Evolutionary conservation across 2,329 filamentous ascomycete genomes (phyloP), one percentile per base, ranked within the genome.

Genomic region (Penicillium sp.): DNA sequence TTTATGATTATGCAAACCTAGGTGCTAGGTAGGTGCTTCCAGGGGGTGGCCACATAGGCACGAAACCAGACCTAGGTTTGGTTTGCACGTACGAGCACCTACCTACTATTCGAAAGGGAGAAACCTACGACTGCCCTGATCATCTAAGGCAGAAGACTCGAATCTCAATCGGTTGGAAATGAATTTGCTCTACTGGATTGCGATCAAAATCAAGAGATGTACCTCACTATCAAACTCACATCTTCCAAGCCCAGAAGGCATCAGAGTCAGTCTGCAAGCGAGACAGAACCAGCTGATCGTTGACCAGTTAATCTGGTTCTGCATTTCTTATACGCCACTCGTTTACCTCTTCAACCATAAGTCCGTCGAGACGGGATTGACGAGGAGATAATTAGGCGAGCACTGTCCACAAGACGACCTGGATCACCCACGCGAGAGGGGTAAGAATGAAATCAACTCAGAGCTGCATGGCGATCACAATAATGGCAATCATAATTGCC

Each of bases 321-420:
- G 68, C 57, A 75, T 72, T 79, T 95, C 84, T 78, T 96, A 83
- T 96, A 84, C 90, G 92, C 92, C 86, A 93, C 85, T 87, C 87
- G 90, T 96, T 88, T 96, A 96, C 89, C 92, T 91, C 87, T 86
- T 87, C 88, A 90, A 91, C 89, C 73, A 82, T 78, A 79, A 69
- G 38, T 65, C 63, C 65, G 62, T 59, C 65, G 61, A 65, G 55
- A 72, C 71, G 62, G 63, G 67, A 65, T 71, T 70, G 80, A 88
- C 86, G 88, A 88, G 91, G 90, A 90, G 91, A 96, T 96, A 81
- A 92, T 81, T 84, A 89, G 88, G 91, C 91, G 90, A 38, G 20
- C 7, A 28, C 34, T 55, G 39, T 58, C 8, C 28, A 14, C 17
- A 15, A 22, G 22, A 17, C 12, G 28, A 31, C 11, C 11, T 37